Conservation (phyloP, 306 rosid species). For the Chamaecrista fasciculata region DNA sequence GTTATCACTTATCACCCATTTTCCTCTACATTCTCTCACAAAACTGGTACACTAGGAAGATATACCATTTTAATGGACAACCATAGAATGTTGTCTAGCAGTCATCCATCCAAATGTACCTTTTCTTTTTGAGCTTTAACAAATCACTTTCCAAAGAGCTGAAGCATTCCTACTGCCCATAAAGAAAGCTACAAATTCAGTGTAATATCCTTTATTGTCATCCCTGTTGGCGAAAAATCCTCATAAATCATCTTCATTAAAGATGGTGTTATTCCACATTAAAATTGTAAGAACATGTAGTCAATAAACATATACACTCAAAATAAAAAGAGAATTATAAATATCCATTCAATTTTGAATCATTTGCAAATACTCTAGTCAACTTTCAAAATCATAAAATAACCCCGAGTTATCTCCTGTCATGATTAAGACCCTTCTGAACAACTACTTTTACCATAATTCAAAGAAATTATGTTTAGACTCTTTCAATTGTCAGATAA, state of each 20-base stretch:
- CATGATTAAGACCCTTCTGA: too few relatives aligned
- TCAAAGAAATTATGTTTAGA: too few relatives aligned
- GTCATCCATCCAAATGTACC: neutral
- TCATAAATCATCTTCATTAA: neutral
- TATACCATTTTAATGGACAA: neutral
- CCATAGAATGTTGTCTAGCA: neutral
- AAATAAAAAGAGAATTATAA: neutral
- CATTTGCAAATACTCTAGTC: too few relatives aligned
- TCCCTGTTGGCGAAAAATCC: slow-evolving; percentile 14
- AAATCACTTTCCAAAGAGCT: neutral
- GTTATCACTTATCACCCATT: neutral
- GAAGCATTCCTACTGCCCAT: neutral
- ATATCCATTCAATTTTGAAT: too few relatives aligned
- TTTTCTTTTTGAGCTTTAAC: neutral
- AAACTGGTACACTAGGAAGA: slow-evolving; percentile 1
- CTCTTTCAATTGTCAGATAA: too few relatives aligned
- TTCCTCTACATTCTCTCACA: slow-evolving; percentile 5
- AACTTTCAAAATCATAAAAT: too few relatives aligned
- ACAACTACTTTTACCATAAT: too few relatives aligned
- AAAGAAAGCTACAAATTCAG: neutral
- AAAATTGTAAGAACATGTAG: neutral
- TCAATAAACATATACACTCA: neutral
- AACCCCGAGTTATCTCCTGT: too few relatives aligned
- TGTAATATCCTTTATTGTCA: neutral
- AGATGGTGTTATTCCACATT: neutral